Percentiles rank a stretch among this genome's conserved stretches.
Evolutionary conservation across 2,329 filamentous ascomycete genomes (phyloP).

Genomic region (Dactylellina cionopaga): DNA sequence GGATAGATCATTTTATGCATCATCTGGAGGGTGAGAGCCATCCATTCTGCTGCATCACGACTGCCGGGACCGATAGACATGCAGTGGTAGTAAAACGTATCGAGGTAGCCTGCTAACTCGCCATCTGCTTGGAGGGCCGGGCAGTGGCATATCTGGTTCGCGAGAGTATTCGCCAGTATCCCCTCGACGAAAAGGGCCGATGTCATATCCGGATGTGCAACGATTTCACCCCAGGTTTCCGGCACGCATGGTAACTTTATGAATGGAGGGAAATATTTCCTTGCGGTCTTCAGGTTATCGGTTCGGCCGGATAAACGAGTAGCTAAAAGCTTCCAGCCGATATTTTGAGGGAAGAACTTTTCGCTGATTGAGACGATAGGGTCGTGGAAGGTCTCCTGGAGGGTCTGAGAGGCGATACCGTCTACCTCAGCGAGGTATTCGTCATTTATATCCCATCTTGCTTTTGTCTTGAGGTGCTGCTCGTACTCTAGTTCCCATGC

Average conservation of each 20-base stretch:
- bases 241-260: slow-evolving; percentile 14
- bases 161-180: slow-evolving; percentile 15
- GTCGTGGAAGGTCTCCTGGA: slow-evolving; percentile 17
- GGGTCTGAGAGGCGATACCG: slow-evolving; percentile 6
- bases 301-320: slow-evolving; percentile 1
- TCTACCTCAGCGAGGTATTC: slow-evolving; percentile 35
- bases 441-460: slow-evolving; percentile 29
- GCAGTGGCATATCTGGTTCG: slow-evolving; percentile 16
- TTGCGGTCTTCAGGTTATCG: background rate
- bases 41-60: slow-evolving; percentile 10
- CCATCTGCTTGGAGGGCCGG: slow-evolving; percentile 19
- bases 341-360: slow-evolving; percentile 18
- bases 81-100: slow-evolving; percentile 12
- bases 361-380: background rate
- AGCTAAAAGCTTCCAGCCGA: slow-evolving; percentile 5
- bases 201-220: slow-evolving; percentile 16
- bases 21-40: slow-evolving; percentile 25
- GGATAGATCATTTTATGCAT: slow-evolving; percentile 24
- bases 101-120: background rate
- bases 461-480: slow-evolving; percentile 21
- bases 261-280: slow-evolving; percentile 6
- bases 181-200: slow-evolving; percentile 19
- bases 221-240: slow-evolving; percentile 13
- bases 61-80: background rate
- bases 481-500: slow-evolving; percentile 21